Evolutionary conservation across 2,329 filamentous ascomycete species (phyloP), one percentile per base, ranked within the genome.

Genomic region (Pseudogymnoascus sp.): DNA sequence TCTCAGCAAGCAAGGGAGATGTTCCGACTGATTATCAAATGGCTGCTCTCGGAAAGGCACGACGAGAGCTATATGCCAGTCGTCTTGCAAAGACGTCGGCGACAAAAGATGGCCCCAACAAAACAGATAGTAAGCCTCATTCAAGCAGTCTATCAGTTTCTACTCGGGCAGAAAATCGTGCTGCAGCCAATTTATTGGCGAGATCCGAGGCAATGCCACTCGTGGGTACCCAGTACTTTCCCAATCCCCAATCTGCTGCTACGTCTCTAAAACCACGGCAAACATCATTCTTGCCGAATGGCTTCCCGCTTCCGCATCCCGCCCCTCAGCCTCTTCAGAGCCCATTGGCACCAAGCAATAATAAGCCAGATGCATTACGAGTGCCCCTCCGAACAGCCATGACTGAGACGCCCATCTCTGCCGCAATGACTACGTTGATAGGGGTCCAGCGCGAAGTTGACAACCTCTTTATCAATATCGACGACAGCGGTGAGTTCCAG

Each of bases 1-100:
- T 35, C 19, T 56, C 50, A 15, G 50, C 50, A 6, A 19, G n/a
- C 2, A 56, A 21, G 35, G 50, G 50, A 19, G 26, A 56, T 13
- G 29, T 56, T 7, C 50, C 50, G 17, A 56, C 50, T n/a, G 50
- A 56, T 21, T 56, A 33, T 35, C 50, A 56, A 33, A 56, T 56
- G 50, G 50, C 50, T 56, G 50, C 50, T 19, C 50, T 56, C 2
- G 50, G 50, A 56, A 56, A 56, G 50, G 50, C 50, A 21, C 50
- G 50, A 4, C 29, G 50, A 15, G 50, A 56, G 29, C 10, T 56
- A 15, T 56, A 56, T 33, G 29, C 17, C 29, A 56, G 50, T 21
- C 29, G 50, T 15, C 5, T 7, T 19, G 50, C 10, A 56, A 56
- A 56, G 29, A 13, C 50, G 2, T 6, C 17, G 11, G 50, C 26